Evolutionary conservation across 257 asterid species (phyloP), one percentile per base, ranked within the genome.

Genomic region (Lycium ferocissimum): DNA sequence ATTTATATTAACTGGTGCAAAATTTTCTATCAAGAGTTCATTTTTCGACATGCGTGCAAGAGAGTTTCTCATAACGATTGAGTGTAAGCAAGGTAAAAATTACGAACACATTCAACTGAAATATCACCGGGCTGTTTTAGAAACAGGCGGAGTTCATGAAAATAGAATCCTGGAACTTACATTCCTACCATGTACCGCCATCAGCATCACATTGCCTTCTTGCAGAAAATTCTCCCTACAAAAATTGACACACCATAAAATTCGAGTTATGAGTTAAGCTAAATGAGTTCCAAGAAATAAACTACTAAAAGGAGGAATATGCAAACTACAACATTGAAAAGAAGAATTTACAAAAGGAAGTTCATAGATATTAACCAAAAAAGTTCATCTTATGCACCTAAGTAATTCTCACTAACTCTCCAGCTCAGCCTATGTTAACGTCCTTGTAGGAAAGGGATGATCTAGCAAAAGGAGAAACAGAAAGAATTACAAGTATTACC

Each of bases 151-250:
- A 58, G 65, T 58, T 58, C 65, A 58, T 58, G 7, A 49, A 69
- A 7, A 54, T 80, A 47, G 76, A 51, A 84, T 67, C 49, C 76
- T 59, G 26, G 63, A 65, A 90, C 97, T 88, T 90, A 93, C 97
- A 95, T 67, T 92, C 98, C 47, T 93, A 94, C 92, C 91, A 90
- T 13, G 96, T 89, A 6, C 93, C 95, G 4, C 95, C 97, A 89
- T 93, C 98, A 85, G 96, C 90, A 88, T 94, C 93, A 66, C 98
- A 93, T 6, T 26, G 96, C 96, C 84, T 95, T 95, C 78, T 94
- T 93, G 93, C 98, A 95, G 81, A 92, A 95, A 66, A 95, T 95
- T 88, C 98, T 91, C 97, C 98, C 98, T 94, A 72, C 85, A 89
- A 81, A 80, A 85, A 88, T 83, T 70, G 84, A 65, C 80, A 43